Conservation (phyloP, 2,329 filamentous ascomycete genomes). For the Phialocephala sp. region DNA sequence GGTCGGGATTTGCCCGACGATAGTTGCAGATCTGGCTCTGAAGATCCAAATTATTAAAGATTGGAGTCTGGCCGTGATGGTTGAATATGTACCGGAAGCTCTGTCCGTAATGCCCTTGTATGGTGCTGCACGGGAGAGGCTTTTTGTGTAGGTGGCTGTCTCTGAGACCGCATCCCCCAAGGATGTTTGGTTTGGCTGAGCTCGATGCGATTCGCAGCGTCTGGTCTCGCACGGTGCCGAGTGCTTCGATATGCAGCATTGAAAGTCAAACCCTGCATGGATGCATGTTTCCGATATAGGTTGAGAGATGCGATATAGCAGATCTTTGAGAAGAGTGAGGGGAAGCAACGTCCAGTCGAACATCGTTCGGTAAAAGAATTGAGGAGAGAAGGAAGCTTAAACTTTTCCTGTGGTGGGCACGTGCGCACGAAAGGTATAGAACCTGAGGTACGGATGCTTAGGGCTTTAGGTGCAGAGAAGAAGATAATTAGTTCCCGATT, state of each 20-base stretch:
- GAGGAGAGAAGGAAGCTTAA: neutral
- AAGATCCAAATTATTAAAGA: neutral
- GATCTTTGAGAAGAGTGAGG: neutral
- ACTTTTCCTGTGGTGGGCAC: neutral
- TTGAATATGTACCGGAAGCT: neutral
- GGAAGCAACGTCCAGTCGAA: neutral
- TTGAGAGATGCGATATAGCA: neutral
- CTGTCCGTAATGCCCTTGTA: neutral
- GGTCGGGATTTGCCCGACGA: neutral
- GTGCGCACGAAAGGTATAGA: neutral
- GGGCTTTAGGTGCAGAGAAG: too few species aligned
- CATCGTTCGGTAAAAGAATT: too few species aligned
- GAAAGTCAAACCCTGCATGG: neutral
- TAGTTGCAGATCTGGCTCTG: slow-evolving; percentile 9
- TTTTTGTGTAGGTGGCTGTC: neutral
- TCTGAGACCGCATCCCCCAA: neutral
- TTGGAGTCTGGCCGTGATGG: neutral
- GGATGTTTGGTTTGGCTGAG: neutral
- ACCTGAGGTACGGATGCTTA: neutral
- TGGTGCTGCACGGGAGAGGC: neutral
- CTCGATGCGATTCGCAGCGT: too few species aligned
- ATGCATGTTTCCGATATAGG: slow-evolving; percentile 1
- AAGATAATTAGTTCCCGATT: neutral
- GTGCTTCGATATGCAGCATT: neutral
- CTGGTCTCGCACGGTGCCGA: neutral